These are phyloP conservation scores for Glycine latifolia DNA, from an alignment of 306 rosid species.

Conservation along the genomic window DNA sequence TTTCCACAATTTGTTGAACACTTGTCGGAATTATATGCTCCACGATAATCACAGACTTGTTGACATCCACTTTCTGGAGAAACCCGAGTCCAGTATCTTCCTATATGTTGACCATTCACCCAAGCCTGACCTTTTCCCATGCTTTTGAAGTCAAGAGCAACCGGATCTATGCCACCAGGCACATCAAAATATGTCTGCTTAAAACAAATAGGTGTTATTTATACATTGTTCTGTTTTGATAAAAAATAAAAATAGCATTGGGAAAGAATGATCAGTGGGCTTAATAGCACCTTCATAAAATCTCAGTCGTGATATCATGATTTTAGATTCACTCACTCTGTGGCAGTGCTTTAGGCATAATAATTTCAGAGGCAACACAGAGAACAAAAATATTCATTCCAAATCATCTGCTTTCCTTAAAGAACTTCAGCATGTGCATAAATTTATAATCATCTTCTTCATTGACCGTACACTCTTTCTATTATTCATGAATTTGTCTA, in stretches of 20 bases:
- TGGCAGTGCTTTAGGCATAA: neutral
- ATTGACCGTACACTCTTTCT: neutral
- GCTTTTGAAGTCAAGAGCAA: slow-evolving; percentile 87
- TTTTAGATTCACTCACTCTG: slow-evolving; percentile 18
- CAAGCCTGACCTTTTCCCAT: slow-evolving; percentile 99
- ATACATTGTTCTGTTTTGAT: neutral
- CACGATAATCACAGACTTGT: slow-evolving; percentile 82
- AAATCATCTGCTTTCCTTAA: neutral
- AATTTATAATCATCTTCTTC: neutral
- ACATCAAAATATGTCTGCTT: slow-evolving; percentile 79
- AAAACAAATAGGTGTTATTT: slow-evolving; percentile 34
- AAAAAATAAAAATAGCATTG: neutral
- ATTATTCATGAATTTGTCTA: neutral
- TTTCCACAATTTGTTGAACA: slow-evolving; percentile 84
- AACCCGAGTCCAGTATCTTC: slow-evolving; percentile 92
- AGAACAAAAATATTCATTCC: neutral
- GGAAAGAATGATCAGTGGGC: neutral
- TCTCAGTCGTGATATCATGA: neutral
- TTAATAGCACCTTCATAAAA: slow-evolving; percentile 8
- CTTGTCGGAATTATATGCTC: slow-evolving; percentile 78
- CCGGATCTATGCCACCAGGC: slow-evolving; percentile 83
- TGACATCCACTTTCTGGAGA: slow-evolving; percentile 82
- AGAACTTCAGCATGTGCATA: neutral
- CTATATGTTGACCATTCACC: slow-evolving; percentile 97
- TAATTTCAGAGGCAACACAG: neutral